A percentile compares a stretch with the other conserved stretches of the same genome.
Conservation (phyloP, 2,329 filamentous ascomycete species). For the Trichophaea hybrida region DNA sequence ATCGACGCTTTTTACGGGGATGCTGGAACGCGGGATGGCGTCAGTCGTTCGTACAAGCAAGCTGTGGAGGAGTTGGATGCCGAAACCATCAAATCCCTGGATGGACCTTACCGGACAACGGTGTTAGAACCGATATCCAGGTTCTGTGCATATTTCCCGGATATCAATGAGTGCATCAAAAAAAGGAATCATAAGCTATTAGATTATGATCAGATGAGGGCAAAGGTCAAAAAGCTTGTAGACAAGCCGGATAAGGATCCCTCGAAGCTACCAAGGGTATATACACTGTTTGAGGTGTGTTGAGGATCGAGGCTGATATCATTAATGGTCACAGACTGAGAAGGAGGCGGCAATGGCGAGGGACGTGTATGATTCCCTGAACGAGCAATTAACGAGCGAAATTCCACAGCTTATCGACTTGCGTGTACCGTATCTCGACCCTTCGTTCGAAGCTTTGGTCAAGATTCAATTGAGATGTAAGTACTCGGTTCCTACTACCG, state of each 20-base stretch:
- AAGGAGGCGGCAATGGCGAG: slow-evolving; percentile 94
- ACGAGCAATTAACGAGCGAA: slow-evolving; percentile 87
- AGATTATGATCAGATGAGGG: slow-evolving; percentile 90
- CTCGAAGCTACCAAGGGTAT: slow-evolving; percentile 71
- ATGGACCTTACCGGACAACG: slow-evolving; percentile 88
- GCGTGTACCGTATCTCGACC: slow-evolving; percentile 90
- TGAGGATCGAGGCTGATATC: background rate
- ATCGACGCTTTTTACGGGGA: slow-evolving; percentile 99
- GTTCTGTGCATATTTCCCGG: slow-evolving; percentile 96
- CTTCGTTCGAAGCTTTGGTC: slow-evolving; percentile 91
- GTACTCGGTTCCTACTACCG: background rate
- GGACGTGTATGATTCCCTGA: slow-evolving; percentile 86
- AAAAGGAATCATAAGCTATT: slow-evolving; percentile 97
- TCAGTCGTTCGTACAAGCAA: slow-evolving; percentile 94
- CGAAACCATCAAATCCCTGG: slow-evolving; percentile 94
- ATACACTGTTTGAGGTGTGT: background rate
- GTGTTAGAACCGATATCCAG: slow-evolving; percentile 89
- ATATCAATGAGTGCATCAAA: slow-evolving; percentile 99
- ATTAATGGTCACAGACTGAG: slow-evolving; percentile 43
- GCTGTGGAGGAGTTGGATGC: slow-evolving; percentile 95
- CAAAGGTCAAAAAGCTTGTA: slow-evolving; percentile 89
- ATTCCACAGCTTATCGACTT: slow-evolving; percentile 92
- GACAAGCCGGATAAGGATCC: slow-evolving; percentile 99
- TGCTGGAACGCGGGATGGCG: slow-evolving; percentile 82
- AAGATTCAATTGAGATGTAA: slow-evolving; percentile 82